Evolutionary conservation across 169 alveolate species (phyloP), one percentile per base, ranked within the genome.

Genomic region (Babesia sp.): DNA sequence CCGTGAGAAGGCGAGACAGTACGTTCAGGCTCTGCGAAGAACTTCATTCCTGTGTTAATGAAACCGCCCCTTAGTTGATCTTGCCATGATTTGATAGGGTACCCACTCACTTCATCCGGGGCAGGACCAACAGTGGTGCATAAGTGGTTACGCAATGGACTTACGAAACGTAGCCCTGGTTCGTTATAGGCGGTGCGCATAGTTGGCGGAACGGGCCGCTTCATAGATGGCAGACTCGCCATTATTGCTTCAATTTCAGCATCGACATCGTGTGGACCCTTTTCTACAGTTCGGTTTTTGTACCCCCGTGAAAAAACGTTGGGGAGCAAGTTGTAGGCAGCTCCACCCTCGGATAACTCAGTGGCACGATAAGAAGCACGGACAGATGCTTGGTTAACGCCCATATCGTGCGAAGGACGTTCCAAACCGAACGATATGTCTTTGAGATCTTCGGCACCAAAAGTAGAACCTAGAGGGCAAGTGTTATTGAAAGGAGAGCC

Each of bases 11-110:
- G 24, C 28, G 14, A 18, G 4, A 24, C 53, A 12, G 41, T 36
- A 4, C 33, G 11, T 39, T 51, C 34, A 29, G 26, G 29, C 29
- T 29, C 69, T 8, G n/a, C 22, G 36, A 55, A 34, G 20, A 69
- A 53, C 50, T 51, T 18, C 79, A 69, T 69, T 3, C 48, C 45
- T 1, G 36, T 36, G 55, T 16, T 12, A 6, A 69, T 29, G 57
- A 31, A 69, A 1, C 79, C 79, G 24, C 79, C 79, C 8, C 79
- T 18, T 0, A 69, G 79, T 2, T 7, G 6, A 11, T 51, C 79
- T 24, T 51, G 20, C 67, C 67, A 69, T 26, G 59, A 0, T 0
- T 31, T 7, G 55, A 56, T 12, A n/a, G 0, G 11, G 22, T 41
- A 18, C 14, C n/a, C 20, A 12, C 12, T 22, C 1, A 20, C 28